A percentile compares a stretch with the other conserved stretches of the same genome.
These are phyloP conservation scores for Phytopythium kandeliae DNA, from an alignment of 352 stramenopile genomes.

Conservation along the genomic window DNA sequence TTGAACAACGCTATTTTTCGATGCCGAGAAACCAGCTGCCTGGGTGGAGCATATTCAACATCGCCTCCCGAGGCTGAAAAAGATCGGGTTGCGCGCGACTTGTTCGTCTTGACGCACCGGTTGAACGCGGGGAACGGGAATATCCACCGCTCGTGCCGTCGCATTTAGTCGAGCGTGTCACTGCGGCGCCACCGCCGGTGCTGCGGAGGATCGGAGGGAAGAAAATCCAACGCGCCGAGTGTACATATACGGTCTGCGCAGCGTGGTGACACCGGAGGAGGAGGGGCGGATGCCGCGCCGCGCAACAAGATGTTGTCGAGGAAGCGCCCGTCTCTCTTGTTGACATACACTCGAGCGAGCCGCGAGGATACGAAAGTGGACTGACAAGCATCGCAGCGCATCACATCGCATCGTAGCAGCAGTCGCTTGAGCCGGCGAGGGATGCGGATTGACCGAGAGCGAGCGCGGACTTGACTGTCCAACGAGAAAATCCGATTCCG, in stretches of 20 bases:
- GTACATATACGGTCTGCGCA: not conserved
- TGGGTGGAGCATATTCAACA: slow-evolving; percentile 7
- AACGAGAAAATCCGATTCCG: slow-evolving; percentile 6
- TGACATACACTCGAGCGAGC: not conserved
- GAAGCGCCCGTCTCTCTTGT: slow-evolving; percentile 5
- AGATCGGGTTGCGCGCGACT: slow-evolving; percentile 5
- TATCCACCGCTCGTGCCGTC: slow-evolving; percentile 2
- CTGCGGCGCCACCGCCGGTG: not conserved
- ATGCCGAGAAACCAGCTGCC: slow-evolving; percentile 5
- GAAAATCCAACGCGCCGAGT: slow-evolving; percentile 3
- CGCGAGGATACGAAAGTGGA: not conserved
- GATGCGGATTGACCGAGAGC: not conserved
- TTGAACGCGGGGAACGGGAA: not conserved
- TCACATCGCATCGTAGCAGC: too few species aligned
- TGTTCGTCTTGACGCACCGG: not conserved
- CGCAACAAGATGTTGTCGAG: slow-evolving; percentile 7
- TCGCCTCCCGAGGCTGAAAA: not conserved
- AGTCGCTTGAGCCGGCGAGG: not conserved
- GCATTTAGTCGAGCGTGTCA: slow-evolving; percentile 1
- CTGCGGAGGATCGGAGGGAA: not conserved
- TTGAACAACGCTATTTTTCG: not conserved
- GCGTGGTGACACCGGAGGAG: too few species aligned
- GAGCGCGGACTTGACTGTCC: not conserved
- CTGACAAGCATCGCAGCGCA: too few species aligned
- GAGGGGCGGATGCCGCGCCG: not conserved